Percentiles rank a stretch among this genome's conserved stretches.
Evolutionary conservation across 192 early-diverging fungal genomes (phyloP).

Genomic region (Umbelopsis vinacea): DNA sequence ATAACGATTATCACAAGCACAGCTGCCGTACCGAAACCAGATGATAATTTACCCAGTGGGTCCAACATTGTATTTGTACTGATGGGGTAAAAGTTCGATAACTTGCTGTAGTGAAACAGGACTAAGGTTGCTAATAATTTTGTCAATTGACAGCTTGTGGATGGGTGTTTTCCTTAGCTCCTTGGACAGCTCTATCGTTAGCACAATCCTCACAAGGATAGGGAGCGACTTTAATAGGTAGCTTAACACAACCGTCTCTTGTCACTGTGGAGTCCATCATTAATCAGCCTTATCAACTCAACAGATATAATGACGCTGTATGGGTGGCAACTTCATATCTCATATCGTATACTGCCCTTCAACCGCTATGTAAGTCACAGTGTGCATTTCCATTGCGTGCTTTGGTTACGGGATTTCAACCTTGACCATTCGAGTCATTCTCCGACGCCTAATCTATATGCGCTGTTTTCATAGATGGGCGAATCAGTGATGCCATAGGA

Average conservation of each 20-base stretch:
- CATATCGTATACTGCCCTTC: conserved; percentile 74
- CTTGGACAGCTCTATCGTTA: conserved; percentile 40
- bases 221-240: conserved; percentile 42
- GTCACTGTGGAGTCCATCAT: background rate
- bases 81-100: background rate
- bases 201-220: conserved; percentile 39
- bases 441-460: background rate
- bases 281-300: background rate
- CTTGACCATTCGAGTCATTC: background rate
- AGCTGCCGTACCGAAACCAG: background rate
- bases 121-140: background rate
- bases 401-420: background rate
- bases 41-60: background rate
- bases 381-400: background rate
- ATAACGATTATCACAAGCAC: background rate
- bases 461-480: conserved; percentile 39
- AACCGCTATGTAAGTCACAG: conserved; percentile 66
- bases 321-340: conserved; percentile 86
- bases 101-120: background rate
- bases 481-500: conserved; percentile 83
- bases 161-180: conserved; percentile 38
- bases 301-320: conserved; percentile 59
- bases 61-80: conserved; percentile 2
- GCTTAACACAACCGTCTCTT: background rate
- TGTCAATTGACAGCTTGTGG: conserved; percentile 25